A percentile compares a stretch with the other conserved stretches of the same genome.
Conservation (phyloP, 1,284 basidiomycete genomes). For the Inonotus obliquus region DNA sequence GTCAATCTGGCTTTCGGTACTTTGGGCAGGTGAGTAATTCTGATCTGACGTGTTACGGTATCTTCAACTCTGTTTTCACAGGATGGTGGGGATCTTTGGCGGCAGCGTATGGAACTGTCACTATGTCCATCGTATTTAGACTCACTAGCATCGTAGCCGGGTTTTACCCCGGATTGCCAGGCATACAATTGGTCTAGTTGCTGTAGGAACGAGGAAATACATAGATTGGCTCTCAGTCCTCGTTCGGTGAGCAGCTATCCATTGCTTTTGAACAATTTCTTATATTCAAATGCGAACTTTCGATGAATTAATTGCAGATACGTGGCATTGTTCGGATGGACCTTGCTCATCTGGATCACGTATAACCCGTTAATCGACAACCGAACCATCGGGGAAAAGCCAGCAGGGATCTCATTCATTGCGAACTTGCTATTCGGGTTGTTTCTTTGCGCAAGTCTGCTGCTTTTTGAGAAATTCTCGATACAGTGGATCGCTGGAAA, state of each 20-base stretch:
- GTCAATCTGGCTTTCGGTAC: conserved; percentile 81
- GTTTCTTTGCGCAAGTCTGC: conserved; percentile 66
- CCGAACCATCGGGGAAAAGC: conserved; percentile 27
- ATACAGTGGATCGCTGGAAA: conserved; percentile 84
- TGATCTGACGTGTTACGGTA: not conserved
- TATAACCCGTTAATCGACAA: conserved; percentile 63
- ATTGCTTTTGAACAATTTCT: not conserved
- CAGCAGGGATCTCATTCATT: conserved; percentile 42
- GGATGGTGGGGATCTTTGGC: conserved; percentile 85
- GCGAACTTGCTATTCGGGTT: conserved; percentile 72
- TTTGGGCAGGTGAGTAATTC: conserved; percentile 60
- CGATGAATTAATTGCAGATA: conserved; percentile 39
- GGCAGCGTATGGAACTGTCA: conserved; percentile 41
- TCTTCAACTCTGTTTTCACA: conserved; percentile 21
- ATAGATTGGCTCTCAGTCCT: conserved; percentile 74
- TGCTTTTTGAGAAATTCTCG: conserved; percentile 80
- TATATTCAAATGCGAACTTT: not conserved
- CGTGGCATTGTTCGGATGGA: conserved; percentile 73
- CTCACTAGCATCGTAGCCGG: conserved; percentile 31
- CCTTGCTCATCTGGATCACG: conserved; percentile 59
- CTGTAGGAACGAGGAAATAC: conserved; percentile 64
- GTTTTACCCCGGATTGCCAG: conserved; percentile 54
- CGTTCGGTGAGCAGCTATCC: conserved; percentile 40
- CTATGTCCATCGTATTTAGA: conserved; percentile 26
- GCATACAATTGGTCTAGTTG: conserved; percentile 66